These are phyloP conservation scores for Monilinia aucupariae DNA, from an alignment of 2,329 filamentous ascomycete species.

Conservation along the genomic window DNA sequence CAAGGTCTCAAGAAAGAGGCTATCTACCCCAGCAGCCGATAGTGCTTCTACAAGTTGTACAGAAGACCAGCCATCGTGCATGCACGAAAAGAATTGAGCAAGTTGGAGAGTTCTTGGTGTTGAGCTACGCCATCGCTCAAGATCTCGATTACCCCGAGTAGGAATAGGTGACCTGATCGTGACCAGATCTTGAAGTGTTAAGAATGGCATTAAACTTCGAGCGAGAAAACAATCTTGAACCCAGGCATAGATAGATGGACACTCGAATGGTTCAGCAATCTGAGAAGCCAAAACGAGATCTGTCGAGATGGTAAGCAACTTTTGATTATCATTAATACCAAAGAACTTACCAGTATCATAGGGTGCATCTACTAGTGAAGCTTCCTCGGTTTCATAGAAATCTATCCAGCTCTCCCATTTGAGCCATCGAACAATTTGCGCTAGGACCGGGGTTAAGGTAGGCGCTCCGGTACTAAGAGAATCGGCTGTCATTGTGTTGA, in stretches of 20 bases:
- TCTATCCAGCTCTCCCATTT: constrained; percentile 62
- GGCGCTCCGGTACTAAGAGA: constrained; percentile 41
- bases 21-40: constrained; percentile 61
- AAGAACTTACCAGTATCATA: constrained; percentile 47
- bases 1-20: constrained; percentile 68
- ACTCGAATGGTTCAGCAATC: constrained; percentile 46
- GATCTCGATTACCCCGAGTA: constrained; percentile 18
- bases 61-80: constrained; percentile 47
- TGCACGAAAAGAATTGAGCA: constrained; percentile 57
- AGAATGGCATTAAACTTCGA: constrained; percentile 38
- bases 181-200: constrained; percentile 46
- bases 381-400: constrained; percentile 58
- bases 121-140: constrained; percentile 28
- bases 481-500: constrained; percentile 57
- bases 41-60: constrained; percentile 69
- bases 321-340: background rate
- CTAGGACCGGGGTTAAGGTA: constrained; percentile 65
- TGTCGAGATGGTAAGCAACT: constrained; percentile 3
- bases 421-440: constrained; percentile 78
- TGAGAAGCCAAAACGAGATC: constrained; percentile 21
- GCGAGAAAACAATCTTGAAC: constrained; percentile 40
- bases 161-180: constrained; percentile 29
- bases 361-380: constrained; percentile 45
- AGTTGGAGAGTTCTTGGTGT: constrained; percentile 67
- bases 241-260: constrained; percentile 56